Conservation (phyloP, 495 filamentous ascomycete species). For the Hypoxylon rickii region DNA sequence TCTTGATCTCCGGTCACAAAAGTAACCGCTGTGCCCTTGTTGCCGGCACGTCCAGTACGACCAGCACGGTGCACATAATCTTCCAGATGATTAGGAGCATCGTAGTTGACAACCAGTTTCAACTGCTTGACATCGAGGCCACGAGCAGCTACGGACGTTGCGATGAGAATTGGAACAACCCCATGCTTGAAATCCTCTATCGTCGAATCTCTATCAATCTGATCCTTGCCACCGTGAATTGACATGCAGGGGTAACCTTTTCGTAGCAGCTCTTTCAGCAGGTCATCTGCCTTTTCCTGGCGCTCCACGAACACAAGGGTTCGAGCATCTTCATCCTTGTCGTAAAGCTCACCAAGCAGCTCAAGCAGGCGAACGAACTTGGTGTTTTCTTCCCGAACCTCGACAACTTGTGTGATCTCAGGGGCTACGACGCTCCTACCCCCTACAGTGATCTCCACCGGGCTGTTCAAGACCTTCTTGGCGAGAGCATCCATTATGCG, state of each 20-base stretch:
- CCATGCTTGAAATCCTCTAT: constrained; percentile 96
- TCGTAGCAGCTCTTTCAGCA: constrained; percentile 79
- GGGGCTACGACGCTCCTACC: constrained; percentile 89
- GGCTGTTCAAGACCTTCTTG: constrained; percentile 81
- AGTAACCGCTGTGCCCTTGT: constrained; percentile 91
- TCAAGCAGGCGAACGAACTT: constrained; percentile 87
- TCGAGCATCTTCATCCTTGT: constrained; percentile 84
- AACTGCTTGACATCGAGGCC: constrained; percentile 96
- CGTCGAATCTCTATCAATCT: constrained; percentile 91
- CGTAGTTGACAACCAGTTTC: constrained; percentile 95
- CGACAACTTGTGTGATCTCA: constrained; percentile 93
- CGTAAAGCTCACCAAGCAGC: constrained; percentile 84
- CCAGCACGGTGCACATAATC: constrained; percentile 98
- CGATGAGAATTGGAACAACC: constrained; percentile 84
- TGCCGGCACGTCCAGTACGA: constrained; percentile 92
- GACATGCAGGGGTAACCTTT: constrained; percentile 95
- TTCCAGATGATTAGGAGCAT: constrained; percentile 94
- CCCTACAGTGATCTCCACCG: constrained; percentile 90
- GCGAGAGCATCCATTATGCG: constrained; percentile 88
- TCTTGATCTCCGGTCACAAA: constrained; percentile 93
- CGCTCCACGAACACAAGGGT: constrained; percentile 92
- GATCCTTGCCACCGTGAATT: constrained; percentile 95
- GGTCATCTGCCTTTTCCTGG: constrained; percentile 88
- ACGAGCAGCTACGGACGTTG: constrained; percentile 94
- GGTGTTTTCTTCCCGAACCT: constrained; percentile 78